These are phyloP conservation scores for Centella asiatica DNA, from an alignment of 129 eudicot species.

Conservation along the genomic window DNA sequence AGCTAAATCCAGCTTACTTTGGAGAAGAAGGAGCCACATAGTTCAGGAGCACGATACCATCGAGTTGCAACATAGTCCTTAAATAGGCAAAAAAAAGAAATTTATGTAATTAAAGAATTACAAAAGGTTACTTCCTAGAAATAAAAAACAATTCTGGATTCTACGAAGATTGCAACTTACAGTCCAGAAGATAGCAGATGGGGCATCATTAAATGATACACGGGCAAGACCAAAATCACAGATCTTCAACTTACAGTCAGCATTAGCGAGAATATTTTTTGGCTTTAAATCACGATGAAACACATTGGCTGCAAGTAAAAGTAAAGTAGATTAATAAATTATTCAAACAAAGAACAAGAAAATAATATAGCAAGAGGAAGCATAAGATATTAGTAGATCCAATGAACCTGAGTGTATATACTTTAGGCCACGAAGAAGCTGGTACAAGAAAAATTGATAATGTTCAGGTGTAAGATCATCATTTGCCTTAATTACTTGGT, in stretches of 20 bases:
- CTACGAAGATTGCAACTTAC: constrained; percentile 23
- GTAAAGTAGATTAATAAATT: neutral
- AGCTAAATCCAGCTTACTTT: constrained; percentile 35
- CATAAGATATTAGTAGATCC: neutral
- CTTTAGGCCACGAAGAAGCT: constrained; percentile 82
- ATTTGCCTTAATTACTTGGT: constrained; percentile 77
- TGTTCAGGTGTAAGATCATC: constrained; percentile 88
- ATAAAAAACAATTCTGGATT: neutral
- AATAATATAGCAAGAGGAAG: neutral
- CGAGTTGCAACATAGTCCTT: constrained; percentile 92
- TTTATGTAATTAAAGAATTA: neutral
- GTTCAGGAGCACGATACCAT: constrained; percentile 96
- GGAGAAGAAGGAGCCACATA: constrained; percentile 88
- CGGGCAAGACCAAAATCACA: constrained; percentile 81
- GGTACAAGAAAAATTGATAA: constrained; percentile 78
- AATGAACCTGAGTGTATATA: constrained; percentile 65
- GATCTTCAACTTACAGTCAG: constrained; percentile 67
- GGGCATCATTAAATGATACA: constrained; percentile 64
- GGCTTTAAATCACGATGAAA: constrained; percentile 76
- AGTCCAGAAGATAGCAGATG: constrained; percentile 70
- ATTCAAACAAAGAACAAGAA: neutral
- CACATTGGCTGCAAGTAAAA: constrained; percentile 46
- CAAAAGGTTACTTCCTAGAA: neutral
- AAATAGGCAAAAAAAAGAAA: constrained; percentile 12
- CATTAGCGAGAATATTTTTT: constrained; percentile 67